Evolutionary conservation across 176 grass and related monocot species (phyloP).

Genomic region (Ampelocalamus luodianensis): DNA sequence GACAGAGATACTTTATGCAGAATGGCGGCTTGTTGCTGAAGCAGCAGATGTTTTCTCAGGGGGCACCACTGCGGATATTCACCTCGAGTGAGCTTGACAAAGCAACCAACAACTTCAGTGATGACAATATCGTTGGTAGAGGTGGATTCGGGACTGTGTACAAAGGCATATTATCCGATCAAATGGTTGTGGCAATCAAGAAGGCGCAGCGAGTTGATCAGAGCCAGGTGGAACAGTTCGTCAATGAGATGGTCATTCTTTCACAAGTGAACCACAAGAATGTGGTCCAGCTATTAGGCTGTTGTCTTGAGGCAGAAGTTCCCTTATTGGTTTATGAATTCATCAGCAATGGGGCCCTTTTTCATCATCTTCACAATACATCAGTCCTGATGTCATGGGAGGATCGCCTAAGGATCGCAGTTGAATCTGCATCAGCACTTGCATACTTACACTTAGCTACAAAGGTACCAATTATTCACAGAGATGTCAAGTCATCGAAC

Average conservation of each 20-base stretch:
- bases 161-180: conserved; percentile 46
- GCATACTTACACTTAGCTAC: conserved; percentile 59
- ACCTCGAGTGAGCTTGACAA: conserved; percentile 52
- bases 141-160: conserved; percentile 71
- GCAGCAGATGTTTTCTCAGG: conserved; percentile 45
- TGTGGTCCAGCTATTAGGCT: conserved; percentile 64
- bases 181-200: conserved; percentile 58
- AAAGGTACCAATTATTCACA: conserved; percentile 55
- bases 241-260: conserved; percentile 64
- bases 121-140: conserved; percentile 49
- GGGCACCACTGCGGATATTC: conserved; percentile 52
- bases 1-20: conserved; percentile 45
- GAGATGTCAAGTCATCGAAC: conserved; percentile 64
- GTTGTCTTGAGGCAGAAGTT: conserved; percentile 64
- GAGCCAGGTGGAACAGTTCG: conserved; percentile 58
- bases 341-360: conserved; percentile 58
- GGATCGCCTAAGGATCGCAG: conserved; percentile 54
- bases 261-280: conserved; percentile 62
- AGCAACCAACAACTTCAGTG: conserved; percentile 51
- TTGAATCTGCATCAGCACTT: conserved; percentile 57
- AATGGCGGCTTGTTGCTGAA: conserved; percentile 65
- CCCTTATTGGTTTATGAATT: conserved; percentile 76
- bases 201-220: conserved; percentile 57
- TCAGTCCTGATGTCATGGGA: conserved; percentile 46
- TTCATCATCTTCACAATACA: conserved; percentile 48